Conservation (phyloP, 73 alveolate genomes). For the Paramecium sonneborni region DNA sequence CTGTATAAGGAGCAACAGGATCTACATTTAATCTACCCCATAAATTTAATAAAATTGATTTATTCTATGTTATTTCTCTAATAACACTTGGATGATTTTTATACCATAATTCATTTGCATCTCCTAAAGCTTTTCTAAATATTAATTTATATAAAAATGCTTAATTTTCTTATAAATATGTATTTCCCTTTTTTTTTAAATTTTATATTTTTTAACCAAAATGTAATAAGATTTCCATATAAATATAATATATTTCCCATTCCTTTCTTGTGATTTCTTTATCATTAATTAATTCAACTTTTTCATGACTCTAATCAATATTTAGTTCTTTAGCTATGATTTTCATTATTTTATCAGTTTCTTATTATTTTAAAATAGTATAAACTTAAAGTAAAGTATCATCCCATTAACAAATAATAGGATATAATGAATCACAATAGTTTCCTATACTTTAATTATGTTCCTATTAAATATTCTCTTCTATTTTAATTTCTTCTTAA, state of each 20-base stretch:
- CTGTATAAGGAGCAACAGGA: slow-evolving; percentile 58
- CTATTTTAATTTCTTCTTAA: slow-evolving; percentile 23
- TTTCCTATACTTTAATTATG: not conserved
- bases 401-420: not conserved
- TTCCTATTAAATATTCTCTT: slow-evolving; percentile 10
- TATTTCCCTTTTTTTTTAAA: not conserved
- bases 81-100: not conserved
- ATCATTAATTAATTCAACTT: slow-evolving; percentile 57
- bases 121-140: slow-evolving; percentile 56
- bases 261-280: slow-evolving; percentile 40
- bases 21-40: slow-evolving; percentile 41
- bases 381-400: not conserved
- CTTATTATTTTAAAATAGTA: not conserved
- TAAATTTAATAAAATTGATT: not conserved
- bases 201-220: not conserved
- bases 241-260: slow-evolving; percentile 60
- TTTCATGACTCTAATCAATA: slow-evolving; percentile 59
- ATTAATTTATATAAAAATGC: slow-evolving; percentile 57
- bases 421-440: not conserved
- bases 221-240: not conserved
- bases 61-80: not conserved
- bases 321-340: slow-evolving; percentile 3
- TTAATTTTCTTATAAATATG: slow-evolving; percentile 36
- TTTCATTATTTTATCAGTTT: not conserved
- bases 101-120: slow-evolving; percentile 53